Base-by-base conservation (phyloP, 2,329 filamentous ascomycete genomes). In the Fusarium nisikadoi region DNA sequence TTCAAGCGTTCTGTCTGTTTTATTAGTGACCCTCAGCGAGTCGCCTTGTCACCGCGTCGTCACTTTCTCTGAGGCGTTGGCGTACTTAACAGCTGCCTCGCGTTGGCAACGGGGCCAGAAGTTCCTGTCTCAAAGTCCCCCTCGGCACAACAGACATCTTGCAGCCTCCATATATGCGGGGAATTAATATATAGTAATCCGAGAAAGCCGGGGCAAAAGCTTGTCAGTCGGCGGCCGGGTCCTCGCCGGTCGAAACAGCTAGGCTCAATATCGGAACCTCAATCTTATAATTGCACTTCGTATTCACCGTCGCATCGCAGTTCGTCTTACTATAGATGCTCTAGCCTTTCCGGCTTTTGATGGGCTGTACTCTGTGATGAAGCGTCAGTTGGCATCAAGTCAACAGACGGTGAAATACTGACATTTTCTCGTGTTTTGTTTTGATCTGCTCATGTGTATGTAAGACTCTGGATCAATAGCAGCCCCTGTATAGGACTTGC, bases 151-250 rank as follows among this genome's bases (percentile, higher is more conserved):
- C 31, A 39, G 33, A 33, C 46, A 59, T 29, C 35, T 33, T 67
- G 54, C 64, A 66, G 47, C 35, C 33, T 39, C 36, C 43, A 47
- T 63, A 43, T 71, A 43, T 71, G 71, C 67, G 71, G 70, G 70
- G 70, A 59, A 58, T 33, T 62, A 50, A 62, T 54, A 33, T 45
- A 25, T 45, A 39, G 45, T 47, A n/a, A 45, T 53, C 54, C 45
- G 39, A 29, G 36, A 68, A 73, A 65, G 70, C 66, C 38, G 59
- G 70, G 70, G 71, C 55, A 47, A 67, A 73, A 73, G 70, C 70
- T 73, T 68, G 66, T 73, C 71, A 38, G 65, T 64, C 52, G 55
- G 62, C 63, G 33, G 61, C 59, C 62, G 55, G 62, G 57, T 70
- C 66, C 60, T 42, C 33, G 46, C 54, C 53, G 55, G 50, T 58